Evolutionary conservation across 2,329 filamentous ascomycete species (phyloP), one percentile per base, ranked within the genome.

Genomic region (Ascochyta fabae): DNA sequence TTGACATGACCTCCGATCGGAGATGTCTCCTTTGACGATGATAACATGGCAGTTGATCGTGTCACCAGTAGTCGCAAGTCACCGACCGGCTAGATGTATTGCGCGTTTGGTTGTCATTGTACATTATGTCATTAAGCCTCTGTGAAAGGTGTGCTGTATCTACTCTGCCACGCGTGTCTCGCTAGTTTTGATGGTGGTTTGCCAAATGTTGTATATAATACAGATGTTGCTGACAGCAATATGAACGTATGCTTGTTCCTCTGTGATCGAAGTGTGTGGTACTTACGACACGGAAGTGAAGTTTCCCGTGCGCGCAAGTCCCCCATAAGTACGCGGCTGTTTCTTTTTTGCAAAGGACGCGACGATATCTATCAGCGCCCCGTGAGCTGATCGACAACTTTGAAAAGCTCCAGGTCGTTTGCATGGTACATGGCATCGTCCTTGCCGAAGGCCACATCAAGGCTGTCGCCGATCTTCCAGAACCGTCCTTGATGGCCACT

Each of bases 371-470:
- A 6, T 55, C 39, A 66, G n/a, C 53, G 60, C 39, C 61, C 58
- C 12, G 64, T 62, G 40, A 73, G 47, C 26, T 60, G 56, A 16
- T 60, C 64, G 9, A 75, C 59, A 34, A 70, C 64, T 15, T 67
- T 63, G 48, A 73, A 74, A 16, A 74, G 50, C 31, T 68, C 48
- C 42, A 64, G 62, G 34, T 74, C 67, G 15, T 64, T 60, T 4
- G 62, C 64, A 42, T 69, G 77, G 52, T 81, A 81, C 31, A 81
- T 62, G 8, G 77, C 62, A 60, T 82, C 80, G 13, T 81, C 76
- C 12, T 73, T 73, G 34, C 73, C 75, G 39, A 78, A 75, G 9
- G 74, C 74, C 2, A 68, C 75, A 51, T 81, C 78, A 44, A 82
- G 70, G 36, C 69, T 68, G n/a, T 67, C 22, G 70, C 69, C 3